These are phyloP conservation scores for Volvox reticuliferus DNA, from an alignment of 139 green algal species.

Conservation along the genomic window DNA sequence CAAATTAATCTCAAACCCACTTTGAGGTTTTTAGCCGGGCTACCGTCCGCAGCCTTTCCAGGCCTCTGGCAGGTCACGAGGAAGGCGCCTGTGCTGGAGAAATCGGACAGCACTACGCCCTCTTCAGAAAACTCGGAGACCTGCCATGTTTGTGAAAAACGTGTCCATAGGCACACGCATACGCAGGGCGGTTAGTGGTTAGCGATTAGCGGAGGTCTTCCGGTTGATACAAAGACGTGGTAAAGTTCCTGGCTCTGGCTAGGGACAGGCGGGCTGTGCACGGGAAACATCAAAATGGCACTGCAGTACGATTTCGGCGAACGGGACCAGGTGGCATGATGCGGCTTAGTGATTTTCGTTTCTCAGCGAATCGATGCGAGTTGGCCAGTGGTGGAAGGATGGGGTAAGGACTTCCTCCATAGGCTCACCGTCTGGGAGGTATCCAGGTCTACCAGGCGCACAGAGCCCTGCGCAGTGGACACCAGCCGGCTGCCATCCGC, in stretches of 20 bases:
- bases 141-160: too few species aligned
- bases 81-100: constrained; percentile 64
- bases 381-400: not conserved
- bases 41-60: constrained; percentile 59
- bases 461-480: not conserved
- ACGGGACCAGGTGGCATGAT: too few species aligned
- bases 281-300: too few species aligned
- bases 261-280: not conserved
- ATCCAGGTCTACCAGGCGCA: constrained; percentile 8
- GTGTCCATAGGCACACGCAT: too few species aligned
- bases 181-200: too few species aligned
- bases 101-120: constrained; percentile 57
- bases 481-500: constrained; percentile 19
- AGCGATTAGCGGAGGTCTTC: too few species aligned
- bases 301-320: too few species aligned
- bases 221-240: not conserved
- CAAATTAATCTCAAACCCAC: not conserved
- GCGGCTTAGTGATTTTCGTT: too few species aligned
- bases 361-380: not conserved
- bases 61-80: constrained; percentile 77
- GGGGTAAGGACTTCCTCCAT: too few species aligned
- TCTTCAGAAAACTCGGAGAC: constrained; percentile 13
- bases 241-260: not conserved
- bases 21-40: constrained; percentile 77
- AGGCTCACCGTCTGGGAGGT: not conserved